A percentile compares a stretch with the other conserved stretches of the same genome.
These are phyloP conservation scores for Cyphellophora attinorum DNA, from an alignment of 2,329 filamentous ascomycete species.

Conservation along the genomic window DNA sequence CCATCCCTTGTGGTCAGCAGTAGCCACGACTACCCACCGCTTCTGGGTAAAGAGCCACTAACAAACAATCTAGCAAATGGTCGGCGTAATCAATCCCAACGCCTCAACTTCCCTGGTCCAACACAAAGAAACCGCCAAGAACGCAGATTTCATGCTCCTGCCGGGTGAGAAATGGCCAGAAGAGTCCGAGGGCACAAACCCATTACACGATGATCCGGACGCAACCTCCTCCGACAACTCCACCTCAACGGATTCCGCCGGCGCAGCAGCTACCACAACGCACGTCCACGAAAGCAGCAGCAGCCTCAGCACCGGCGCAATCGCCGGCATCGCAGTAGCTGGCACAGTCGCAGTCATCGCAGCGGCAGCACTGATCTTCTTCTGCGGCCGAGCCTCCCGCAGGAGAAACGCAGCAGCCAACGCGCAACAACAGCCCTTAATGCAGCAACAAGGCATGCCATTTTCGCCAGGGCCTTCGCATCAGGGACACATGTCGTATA, in stretches of 20 bases:
- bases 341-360: constrained; percentile 6
- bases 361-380: constrained; percentile 5
- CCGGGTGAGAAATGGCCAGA: constrained; percentile 16
- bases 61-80: constrained; percentile 67
- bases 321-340: constrained; percentile 10
- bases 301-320: constrained; percentile 5
- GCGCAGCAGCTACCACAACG: not conserved
- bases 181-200: constrained; percentile 10
- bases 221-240: constrained; percentile 2
- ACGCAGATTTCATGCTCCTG: constrained; percentile 14
- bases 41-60: too few relatives aligned
- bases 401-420: constrained; percentile 2
- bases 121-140: constrained; percentile 12
- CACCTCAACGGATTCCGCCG: not conserved
- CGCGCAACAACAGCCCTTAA: constrained; percentile 6
- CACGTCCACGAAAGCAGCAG: not conserved
- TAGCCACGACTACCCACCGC: too few relatives aligned
- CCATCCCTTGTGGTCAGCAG: too few relatives aligned
- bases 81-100: constrained; percentile 62
- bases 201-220: constrained; percentile 3
- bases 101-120: constrained; percentile 11
- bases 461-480: constrained; percentile 1
- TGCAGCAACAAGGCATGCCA: constrained; percentile 1
- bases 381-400: constrained; percentile 10
- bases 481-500: constrained; percentile 2